A percentile compares a stretch with the other conserved stretches of the same genome.
These are phyloP conservation scores for Chlamydomonas sp. DNA, from an alignment of 139 green algal species.

Conservation along the genomic window DNA sequence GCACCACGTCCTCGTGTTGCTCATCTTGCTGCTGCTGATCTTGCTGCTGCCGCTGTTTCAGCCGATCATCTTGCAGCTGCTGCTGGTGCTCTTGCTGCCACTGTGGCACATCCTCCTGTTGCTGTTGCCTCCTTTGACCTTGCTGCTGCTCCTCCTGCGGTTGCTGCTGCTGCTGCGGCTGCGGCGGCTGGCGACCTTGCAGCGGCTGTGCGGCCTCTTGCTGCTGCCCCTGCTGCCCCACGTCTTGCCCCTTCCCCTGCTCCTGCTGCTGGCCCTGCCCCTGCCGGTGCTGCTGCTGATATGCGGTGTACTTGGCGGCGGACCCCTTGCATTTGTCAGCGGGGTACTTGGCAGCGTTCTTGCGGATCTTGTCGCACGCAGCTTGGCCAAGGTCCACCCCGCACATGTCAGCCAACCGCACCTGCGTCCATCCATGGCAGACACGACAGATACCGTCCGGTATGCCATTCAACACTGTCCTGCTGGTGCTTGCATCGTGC, in stretches of 20 bases:
- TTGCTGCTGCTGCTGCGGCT: background rate
- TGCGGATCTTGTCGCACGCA: slow-evolving; percentile 58
- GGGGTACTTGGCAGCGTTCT: slow-evolving; percentile 76
- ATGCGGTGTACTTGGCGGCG: slow-evolving; percentile 68
- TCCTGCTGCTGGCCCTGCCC: background rate
- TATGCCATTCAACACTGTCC: background rate
- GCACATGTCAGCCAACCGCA: slow-evolving; percentile 65
- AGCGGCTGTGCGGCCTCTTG: background rate
- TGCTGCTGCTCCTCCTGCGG: background rate
- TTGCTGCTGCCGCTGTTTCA: too few relatives aligned
- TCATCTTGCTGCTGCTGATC: too few relatives aligned
- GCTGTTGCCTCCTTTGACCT: slow-evolving; percentile 30
- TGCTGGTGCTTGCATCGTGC: too few relatives aligned
- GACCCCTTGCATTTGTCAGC: slow-evolving; percentile 57
- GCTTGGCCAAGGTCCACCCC: slow-evolving; percentile 72
- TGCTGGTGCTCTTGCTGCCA: too few relatives aligned
- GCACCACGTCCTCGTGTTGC: too few relatives aligned
- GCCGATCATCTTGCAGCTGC: too few relatives aligned
- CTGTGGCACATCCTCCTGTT: background rate
- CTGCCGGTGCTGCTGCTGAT: background rate
- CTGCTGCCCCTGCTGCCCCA: background rate
- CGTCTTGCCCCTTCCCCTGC: background rate
- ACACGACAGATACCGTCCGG: background rate
- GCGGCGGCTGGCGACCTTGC: background rate
- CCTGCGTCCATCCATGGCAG: background rate